Evolutionary conservation across 441 rosid species (phyloP).

Genomic region (Gossypium armourianum): DNA sequence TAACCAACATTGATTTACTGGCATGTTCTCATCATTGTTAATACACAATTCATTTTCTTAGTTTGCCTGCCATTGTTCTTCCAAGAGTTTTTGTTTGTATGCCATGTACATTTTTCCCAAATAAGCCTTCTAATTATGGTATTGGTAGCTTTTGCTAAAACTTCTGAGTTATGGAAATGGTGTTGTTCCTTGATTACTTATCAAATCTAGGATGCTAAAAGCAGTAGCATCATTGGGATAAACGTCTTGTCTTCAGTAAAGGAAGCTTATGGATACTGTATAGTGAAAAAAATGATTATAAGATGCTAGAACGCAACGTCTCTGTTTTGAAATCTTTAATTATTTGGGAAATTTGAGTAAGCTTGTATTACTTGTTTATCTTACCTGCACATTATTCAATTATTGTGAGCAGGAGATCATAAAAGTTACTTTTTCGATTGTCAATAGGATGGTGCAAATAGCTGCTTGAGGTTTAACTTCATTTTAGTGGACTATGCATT

Average conservation of each 20-base stretch:
- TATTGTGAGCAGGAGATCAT: background rate
- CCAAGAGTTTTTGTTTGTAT: too few relatives aligned
- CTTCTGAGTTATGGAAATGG: background rate
- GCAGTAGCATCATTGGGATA: background rate
- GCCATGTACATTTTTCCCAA: too few relatives aligned
- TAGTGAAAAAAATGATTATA: background rate
- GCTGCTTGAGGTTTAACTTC: background rate
- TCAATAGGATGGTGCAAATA: background rate
- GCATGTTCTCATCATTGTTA: background rate
- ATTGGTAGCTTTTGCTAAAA: background rate
- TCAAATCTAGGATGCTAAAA: constrained; percentile 3
- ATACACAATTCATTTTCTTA: background rate
- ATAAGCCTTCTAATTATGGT: background rate
- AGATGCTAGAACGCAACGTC: background rate
- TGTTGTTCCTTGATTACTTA: background rate
- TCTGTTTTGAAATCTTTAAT: background rate
- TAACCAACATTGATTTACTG: background rate
- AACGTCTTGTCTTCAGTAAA: background rate
- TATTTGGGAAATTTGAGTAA: background rate
- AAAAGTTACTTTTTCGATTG: background rate
- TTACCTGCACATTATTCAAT: background rate
- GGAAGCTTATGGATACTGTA: background rate
- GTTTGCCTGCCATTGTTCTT: too few relatives aligned
- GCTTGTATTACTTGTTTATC: background rate
- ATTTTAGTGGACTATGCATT: background rate